phyloP scores from a whole-genome alignment of 768 basidiomycete species.

The Gautieria morchelliformis region DNA sequence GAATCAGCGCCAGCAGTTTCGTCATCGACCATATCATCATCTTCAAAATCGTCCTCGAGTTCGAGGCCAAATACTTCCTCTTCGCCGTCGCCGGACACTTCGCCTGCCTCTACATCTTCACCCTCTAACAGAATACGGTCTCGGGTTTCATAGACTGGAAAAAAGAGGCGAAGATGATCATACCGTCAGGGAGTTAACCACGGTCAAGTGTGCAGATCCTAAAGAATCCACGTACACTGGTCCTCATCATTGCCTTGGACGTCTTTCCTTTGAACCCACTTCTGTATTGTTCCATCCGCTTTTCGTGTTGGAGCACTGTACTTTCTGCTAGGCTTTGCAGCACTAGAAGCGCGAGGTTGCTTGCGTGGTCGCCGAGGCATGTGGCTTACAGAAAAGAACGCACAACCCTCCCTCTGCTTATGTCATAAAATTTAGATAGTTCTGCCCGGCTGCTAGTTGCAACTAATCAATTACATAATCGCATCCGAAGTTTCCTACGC shows the following conservation, averaged over 20 bases:
- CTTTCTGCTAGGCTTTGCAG: neutral
- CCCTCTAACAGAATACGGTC: slow-evolving; percentile 74
- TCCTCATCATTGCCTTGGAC: slow-evolving; percentile 74
- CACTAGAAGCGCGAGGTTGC: neutral
- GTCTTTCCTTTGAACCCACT: slow-evolving; percentile 60
- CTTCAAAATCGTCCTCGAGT: slow-evolving; percentile 26
- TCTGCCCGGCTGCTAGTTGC: no score
- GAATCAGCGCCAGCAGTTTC: slow-evolving; percentile 28
- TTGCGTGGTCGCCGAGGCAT: slow-evolving; percentile 9
- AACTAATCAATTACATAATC: no score
- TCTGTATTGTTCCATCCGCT: slow-evolving; percentile 40
- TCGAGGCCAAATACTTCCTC: slow-evolving; percentile 73
- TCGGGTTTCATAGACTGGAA: slow-evolving; percentile 57
- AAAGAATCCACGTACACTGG: slow-evolving; percentile 43
- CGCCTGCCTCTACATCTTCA: slow-evolving; percentile 38
- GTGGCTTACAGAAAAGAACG: neutral
- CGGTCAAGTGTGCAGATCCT: neutral
- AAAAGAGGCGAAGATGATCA: neutral
- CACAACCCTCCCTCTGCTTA: neutral
- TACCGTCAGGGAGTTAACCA: neutral
- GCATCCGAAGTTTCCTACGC: no score
- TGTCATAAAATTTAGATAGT: neutral
- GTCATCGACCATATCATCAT: slow-evolving; percentile 37
- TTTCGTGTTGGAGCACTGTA: neutral
- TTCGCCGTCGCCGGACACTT: slow-evolving; percentile 32